Evolutionary conservation across 2,329 filamentous ascomycete species (phyloP), one percentile per base, ranked within the genome.

Genomic region (Hymenotorrendiella dingleyae): DNA sequence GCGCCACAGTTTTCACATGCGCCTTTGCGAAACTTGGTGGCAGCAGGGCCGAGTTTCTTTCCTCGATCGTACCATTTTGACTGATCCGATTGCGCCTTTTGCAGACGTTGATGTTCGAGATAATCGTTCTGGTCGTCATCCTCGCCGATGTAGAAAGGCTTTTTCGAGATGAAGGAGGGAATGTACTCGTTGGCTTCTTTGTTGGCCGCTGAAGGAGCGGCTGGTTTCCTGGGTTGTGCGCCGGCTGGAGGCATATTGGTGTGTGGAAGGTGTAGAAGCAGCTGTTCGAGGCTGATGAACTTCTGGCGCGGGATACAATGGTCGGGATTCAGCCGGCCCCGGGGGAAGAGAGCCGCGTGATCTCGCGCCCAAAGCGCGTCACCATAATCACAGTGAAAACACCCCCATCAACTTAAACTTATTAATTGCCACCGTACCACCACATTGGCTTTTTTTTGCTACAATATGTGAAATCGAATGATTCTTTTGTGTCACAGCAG

Each of bases 171-270:
- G 74, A 96, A 98, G 41, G 86, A 82, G 5, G 93, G 93, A 59
- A 98, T 98, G 73, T 98, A 98, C 64, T 96, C 82, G 74, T 98
- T 98, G 66, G 93, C 88, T 65, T 94, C 89, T 64, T 94, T 94
- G 42, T 74, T 78, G 12, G 75, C 67, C 12, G 66, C 70, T 49
- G 62, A 60, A 24, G 60, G 59, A 32, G 55, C 50, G 28, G 52
- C 47, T 14, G 60, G 59, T 42, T 62, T 62, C 17, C 52, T 45
- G 32, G 61, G 59, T 45, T 62, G 60, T 10, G 49, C 46, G 20
- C 58, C 59, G 23, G 58, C 54, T 45, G 61, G 67, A 46, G 71
- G 70, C 53, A 72, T 69, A 23, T 49, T 57, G 45, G 32, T 29
- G 10, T 14, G 29, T 24, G 16, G 27, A 2, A 36, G 23, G 17